Percentiles rank a stretch among this genome's conserved stretches.
phyloP scores from a whole-genome alignment of 2,329 filamentous ascomycete genomes.

The Colletotrichum lentis region DNA sequence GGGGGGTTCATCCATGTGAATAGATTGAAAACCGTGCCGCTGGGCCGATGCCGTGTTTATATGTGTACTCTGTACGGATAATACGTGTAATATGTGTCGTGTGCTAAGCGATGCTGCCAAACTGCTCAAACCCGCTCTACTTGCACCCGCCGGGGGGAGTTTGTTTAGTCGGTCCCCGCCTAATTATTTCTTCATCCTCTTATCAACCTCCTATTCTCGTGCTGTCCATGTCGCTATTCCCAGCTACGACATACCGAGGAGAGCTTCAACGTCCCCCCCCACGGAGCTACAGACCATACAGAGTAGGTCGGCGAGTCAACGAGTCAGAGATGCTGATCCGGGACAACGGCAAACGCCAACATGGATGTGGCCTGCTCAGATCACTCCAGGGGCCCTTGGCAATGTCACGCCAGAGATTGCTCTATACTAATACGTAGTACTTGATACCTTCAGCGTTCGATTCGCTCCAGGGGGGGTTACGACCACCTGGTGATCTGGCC shows the following conservation, averaged over 20 bases:
- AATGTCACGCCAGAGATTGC: background rate
- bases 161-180: background rate
- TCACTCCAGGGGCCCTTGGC: background rate
- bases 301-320: background rate
- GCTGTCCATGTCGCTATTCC: background rate
- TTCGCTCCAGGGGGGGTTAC: background rate
- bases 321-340: background rate
- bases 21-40: background rate
- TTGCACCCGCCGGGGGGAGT: background rate
- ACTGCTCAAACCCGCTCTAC: background rate
- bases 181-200: background rate
- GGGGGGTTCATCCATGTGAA: background rate
- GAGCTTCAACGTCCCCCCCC: too few relatives aligned
- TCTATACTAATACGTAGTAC: conserved; percentile 1
- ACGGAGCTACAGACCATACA: too few relatives aligned
- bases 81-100: background rate
- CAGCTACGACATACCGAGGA: background rate
- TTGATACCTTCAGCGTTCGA: background rate
- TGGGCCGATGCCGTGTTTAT: background rate
- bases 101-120: background rate
- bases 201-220: background rate
- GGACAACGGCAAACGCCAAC: background rate
- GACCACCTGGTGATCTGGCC: background rate
- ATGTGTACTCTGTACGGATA: too few relatives aligned
- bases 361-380: background rate